Conservation (phyloP, 768 basidiomycete genomes). For the Strobilomyces confusus region DNA sequence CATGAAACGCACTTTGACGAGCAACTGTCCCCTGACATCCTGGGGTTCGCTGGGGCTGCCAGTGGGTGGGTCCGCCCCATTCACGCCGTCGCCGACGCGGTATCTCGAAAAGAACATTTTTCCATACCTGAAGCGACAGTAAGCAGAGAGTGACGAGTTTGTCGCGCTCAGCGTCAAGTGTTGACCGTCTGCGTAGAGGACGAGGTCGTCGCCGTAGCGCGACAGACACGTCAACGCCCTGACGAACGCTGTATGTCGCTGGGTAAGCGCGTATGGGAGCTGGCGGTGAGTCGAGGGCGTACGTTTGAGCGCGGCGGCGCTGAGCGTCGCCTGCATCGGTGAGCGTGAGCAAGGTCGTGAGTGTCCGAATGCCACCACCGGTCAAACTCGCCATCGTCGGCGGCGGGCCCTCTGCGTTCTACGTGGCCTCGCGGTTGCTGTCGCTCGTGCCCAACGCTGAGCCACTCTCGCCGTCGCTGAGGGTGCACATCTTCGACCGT, state of each 20-base stretch:
- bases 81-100: slow-evolving; percentile 33
- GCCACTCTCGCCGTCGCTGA: slow-evolving; percentile 35
- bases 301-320: slow-evolving; percentile 52
- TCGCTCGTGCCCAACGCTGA: slow-evolving; percentile 45
- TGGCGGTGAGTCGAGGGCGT: slow-evolving; percentile 9
- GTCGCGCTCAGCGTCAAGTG: slow-evolving; percentile 64
- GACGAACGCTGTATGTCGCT: slow-evolving; percentile 60
- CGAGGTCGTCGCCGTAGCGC: slow-evolving; percentile 78
- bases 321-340: slow-evolving; percentile 66
- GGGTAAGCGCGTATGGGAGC: slow-evolving; percentile 22
- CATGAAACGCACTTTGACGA: slow-evolving; percentile 52
- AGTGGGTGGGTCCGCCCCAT: slow-evolving; percentile 11
- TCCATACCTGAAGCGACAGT: slow-evolving; percentile 70
- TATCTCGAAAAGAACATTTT: slow-evolving; percentile 71
- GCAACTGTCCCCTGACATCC: slow-evolving; percentile 62
- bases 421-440: slow-evolving; percentile 84
- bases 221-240: slow-evolving; percentile 73
- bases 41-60: slow-evolving; percentile 30
- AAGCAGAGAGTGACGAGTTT: slow-evolving; percentile 79
- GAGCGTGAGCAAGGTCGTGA: neutral
- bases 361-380: neutral
- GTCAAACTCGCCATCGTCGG: slow-evolving; percentile 88
- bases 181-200: slow-evolving; percentile 60
- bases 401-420: slow-evolving; percentile 96
- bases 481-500: slow-evolving; percentile 86